Base-by-base conservation (phyloP, 1,284 basidiomycete species). In the Boletus putidus region DNA sequence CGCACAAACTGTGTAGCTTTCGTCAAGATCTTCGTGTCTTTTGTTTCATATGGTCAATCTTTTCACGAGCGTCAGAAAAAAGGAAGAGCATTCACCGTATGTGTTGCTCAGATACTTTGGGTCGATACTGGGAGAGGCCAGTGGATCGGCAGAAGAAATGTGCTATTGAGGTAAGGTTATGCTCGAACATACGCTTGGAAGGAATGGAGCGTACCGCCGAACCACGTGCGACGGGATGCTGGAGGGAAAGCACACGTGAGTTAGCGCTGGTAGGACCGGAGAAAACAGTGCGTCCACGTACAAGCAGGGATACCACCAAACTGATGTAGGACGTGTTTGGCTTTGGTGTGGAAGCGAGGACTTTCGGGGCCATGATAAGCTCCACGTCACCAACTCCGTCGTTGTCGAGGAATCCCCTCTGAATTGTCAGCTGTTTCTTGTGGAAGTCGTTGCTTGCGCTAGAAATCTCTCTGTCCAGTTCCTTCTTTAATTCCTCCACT, bases 221-320 rank as follows among this genome's bases (percentile, higher is more conserved):
- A 45, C 63, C 65, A 20, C 63, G 63, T 20, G 63, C 60, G 37
- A 65, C 55, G 7, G 65, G 63, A 59, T 64, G 65, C 63, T 64
- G n/a, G 35, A 31, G 1, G 23, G 12, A 31, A 50, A 25, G 25
- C 14, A 37, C 4, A 15, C 7, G 8, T 16, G 11, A 40, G 29
- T 48, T 27, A 35, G 27, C 43, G 16, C 14, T 14, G 7, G n/a
- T 20, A 8, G 20, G 12, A 15, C 12, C 12, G 2, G 8, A 14
- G 5, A 40, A 52, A 35, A 31, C 7, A 31, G 16, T 1, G 23
- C 23, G 20, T 40, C 42, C 11, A 57, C 64, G 16, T 31, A 68
- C 64, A 18, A 57, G 50, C 6, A 68, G 4, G 18, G 29, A 53
- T 15, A 62, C 51, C 36, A 64, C 1, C 15, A 68, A 20, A 33